phyloP scores from a whole-genome alignment of 495 filamentous ascomycete species.

The Neurospora sp. region DNA sequence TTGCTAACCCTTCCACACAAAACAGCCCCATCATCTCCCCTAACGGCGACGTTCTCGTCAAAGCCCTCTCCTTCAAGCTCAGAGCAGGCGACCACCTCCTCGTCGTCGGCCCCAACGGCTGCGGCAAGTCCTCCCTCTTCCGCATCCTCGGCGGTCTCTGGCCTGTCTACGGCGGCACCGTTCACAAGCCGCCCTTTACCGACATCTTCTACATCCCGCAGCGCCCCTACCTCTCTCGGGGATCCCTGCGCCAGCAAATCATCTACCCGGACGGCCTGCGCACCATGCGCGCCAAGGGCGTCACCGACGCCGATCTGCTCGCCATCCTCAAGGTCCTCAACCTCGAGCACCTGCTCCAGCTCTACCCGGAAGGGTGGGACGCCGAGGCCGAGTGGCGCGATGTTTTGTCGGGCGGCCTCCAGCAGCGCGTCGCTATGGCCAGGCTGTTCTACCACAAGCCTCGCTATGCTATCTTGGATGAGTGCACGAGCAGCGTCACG shows the following conservation, averaged over 20 bases:
- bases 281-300: conserved; percentile 74
- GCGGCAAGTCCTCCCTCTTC: conserved; percentile 92
- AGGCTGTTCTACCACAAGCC: conserved; percentile 91
- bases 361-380: conserved; percentile 75
- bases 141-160: conserved; percentile 92
- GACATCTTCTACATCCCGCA: conserved; percentile 99
- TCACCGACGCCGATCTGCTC: conserved; percentile 73
- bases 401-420: conserved; percentile 77
- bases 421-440: conserved; percentile 98
- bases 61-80: conserved; percentile 75
- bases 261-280: conserved; percentile 88
- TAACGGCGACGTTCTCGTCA: conserved; percentile 86
- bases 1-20: conserved; percentile 1
- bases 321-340: conserved; percentile 68
- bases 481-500: conserved; percentile 90
- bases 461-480: conserved; percentile 88
- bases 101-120: conserved; percentile 94
- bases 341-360: conserved; percentile 73
- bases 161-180: conserved; percentile 95
- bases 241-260: conserved; percentile 85
- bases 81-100: conserved; percentile 80
- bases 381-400: conserved; percentile 95
- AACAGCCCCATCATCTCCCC: conserved; percentile 82
- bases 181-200: conserved; percentile 76
- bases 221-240: conserved; percentile 82